Evolutionary conservation across 495 filamentous ascomycete genomes (phyloP), one percentile per base, ranked within the genome.

Genomic region (Xylaria castorea): DNA sequence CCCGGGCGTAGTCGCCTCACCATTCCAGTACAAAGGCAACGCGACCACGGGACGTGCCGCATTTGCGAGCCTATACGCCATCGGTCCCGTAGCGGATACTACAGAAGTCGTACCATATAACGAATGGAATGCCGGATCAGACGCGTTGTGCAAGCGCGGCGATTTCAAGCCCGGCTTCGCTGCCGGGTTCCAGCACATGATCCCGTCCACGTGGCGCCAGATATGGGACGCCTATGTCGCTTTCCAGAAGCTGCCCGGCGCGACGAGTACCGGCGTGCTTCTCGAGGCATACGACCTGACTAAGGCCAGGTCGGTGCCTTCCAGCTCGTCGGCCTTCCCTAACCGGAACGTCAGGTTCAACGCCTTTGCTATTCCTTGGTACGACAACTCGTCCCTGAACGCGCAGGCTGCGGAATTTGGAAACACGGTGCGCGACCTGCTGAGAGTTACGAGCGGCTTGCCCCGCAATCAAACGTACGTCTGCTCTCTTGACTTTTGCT

Each of bases 271-370:
- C 11, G 62, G 73, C 9, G 67, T 84, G 5, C 71, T 85, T 6
- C 73, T 83, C 44, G 85, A 87, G 72, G 81, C 77, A 18, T 87
- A 85, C 75, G 74, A 83, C 1, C 65, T 58, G 22, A 70, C 73
- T 40, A 72, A 80, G 20, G 78, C 84, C 14, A 70, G 75, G n/a
- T 72, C 68, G 25, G 22, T 75, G 27, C 25, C 77, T 50, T 67
- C 78, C 27, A 71, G 71, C 34, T 78, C 77, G 12, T 73, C 76
- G 42, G 78, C 82, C 9, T 86, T 78, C 69, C 76, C 85, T 14
- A 74, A 82, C 70, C 81, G 85, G 1, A 75, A 75, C 36, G 61
- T 76, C 30, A 75, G 72, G 34, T 77, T 71, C 51, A 63, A 81
- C 55, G 78, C 66, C 46, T 71, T 78, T 44, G 73, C 75, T 6